Evolutionary conservation across 331 rosid genomes (phyloP).

Genomic region (Telfairia occidentalis): DNA sequence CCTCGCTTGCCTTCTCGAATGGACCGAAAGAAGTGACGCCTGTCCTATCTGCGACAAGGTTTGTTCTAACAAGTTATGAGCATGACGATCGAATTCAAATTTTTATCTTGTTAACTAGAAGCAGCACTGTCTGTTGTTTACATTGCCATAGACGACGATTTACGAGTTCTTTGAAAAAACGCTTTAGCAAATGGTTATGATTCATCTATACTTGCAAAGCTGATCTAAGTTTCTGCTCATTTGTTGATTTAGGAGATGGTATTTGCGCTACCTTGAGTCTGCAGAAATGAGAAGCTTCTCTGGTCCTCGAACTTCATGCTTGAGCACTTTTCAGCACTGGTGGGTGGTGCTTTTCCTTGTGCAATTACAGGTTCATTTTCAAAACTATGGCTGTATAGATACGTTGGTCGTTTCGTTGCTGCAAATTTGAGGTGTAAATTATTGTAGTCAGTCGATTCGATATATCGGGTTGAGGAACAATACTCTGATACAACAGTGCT

Average conservation of each 20-base stretch:
- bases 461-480: background rate
- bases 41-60: conserved; percentile 88
- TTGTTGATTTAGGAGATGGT: conserved; percentile 4
- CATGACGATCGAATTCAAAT: background rate
- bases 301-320: background rate
- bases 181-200: background rate
- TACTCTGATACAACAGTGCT: background rate
- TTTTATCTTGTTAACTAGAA: background rate
- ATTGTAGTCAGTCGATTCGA: background rate
- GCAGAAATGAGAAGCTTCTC: background rate
- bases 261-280: background rate
- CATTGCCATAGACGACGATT: background rate
- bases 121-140: background rate
- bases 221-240: background rate
- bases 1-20: conserved; percentile 73
- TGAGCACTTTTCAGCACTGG: background rate
- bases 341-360: background rate
- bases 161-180: background rate
- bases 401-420: background rate
- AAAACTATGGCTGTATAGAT: background rate
- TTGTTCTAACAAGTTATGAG: conserved; percentile 10
- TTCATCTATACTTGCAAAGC: background rate
- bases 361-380: background rate
- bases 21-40: conserved; percentile 86
- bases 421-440: background rate